A percentile compares a stretch with the other conserved stretches of the same genome.
Conservation (phyloP, 2,329 filamentous ascomycete genomes). For the Hypocrella siamensis region DNA sequence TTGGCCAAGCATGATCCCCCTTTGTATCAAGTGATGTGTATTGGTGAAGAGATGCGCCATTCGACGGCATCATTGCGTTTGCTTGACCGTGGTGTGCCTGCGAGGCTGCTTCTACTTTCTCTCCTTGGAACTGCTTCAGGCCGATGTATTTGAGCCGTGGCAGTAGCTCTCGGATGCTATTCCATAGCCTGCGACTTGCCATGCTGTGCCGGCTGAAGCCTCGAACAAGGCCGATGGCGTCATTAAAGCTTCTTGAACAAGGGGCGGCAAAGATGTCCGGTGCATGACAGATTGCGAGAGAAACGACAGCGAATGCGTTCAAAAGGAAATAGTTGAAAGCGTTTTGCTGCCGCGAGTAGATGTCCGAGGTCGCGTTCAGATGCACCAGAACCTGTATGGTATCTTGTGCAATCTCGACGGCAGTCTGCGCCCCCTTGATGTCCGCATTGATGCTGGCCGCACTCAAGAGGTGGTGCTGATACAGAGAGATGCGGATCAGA, state of each 20-base stretch:
- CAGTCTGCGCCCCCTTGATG: slow-evolving; percentile 16
- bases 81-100: not conserved
- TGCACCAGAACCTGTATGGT: slow-evolving; percentile 9
- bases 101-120: not conserved
- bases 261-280: slow-evolving; percentile 22
- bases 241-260: slow-evolving; percentile 16
- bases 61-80: not conserved
- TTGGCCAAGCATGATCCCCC: too few species aligned
- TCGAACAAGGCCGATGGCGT: slow-evolving; percentile 16
- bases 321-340: slow-evolving; percentile 12
- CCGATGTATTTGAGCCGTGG: slow-evolving; percentile 14
- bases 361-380: slow-evolving; percentile 9
- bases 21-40: not conserved
- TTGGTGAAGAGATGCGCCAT: not conserved
- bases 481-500: slow-evolving; percentile 24
- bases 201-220: slow-evolving; percentile 16
- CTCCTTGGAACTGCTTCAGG: not conserved
- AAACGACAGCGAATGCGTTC: slow-evolving; percentile 17
- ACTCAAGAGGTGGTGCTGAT: slow-evolving; percentile 23
- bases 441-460: slow-evolving; percentile 18
- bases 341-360: slow-evolving; percentile 11
- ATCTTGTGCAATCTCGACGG: slow-evolving; percentile 15
- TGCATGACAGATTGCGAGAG: slow-evolving; percentile 28
- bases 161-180: slow-evolving; percentile 17
- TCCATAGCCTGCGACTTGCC: slow-evolving; percentile 18